These are phyloP conservation scores for Xylaria sp. DNA, from an alignment of 2,329 filamentous ascomycete genomes.

Conservation along the genomic window DNA sequence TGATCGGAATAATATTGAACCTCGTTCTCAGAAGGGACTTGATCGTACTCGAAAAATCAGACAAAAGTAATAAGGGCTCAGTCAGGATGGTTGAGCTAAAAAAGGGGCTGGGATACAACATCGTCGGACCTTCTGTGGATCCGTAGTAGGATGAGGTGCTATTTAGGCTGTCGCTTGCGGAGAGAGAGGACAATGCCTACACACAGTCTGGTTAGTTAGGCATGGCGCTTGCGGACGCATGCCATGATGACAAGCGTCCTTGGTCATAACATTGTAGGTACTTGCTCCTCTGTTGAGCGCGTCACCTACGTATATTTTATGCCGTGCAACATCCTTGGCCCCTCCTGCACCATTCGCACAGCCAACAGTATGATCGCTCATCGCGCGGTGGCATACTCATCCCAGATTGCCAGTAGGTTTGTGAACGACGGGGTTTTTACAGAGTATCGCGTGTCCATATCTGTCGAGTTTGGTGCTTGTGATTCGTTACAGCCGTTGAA, in stretches of 20 bases:
- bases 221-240: constrained; percentile 23
- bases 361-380: constrained; percentile 10
- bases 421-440: constrained; percentile 1
- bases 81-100: constrained; percentile 13
- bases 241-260: constrained; percentile 25
- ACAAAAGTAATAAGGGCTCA: background rate
- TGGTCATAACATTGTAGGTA: constrained; percentile 13
- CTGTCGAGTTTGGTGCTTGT: constrained; percentile 22
- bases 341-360: constrained; percentile 11
- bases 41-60: no score
- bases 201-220: constrained; percentile 1
- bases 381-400: constrained; percentile 19
- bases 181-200: constrained; percentile 29
- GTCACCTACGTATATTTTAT: constrained; percentile 21
- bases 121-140: constrained; percentile 33
- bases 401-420: constrained; percentile 11
- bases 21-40: background rate
- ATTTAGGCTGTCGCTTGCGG: constrained; percentile 49
- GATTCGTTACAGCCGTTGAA: constrained; percentile 41
- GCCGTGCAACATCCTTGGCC: constrained; percentile 24
- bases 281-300: constrained; percentile 17
- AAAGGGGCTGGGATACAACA: constrained; percentile 28
- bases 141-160: constrained; percentile 35
- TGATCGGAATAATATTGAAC: background rate
- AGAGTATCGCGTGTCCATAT: constrained; percentile 17